A percentile compares a stretch with the other conserved stretches of the same genome.
These are phyloP conservation scores for Fusarium staphyleae DNA, from an alignment of 2,329 filamentous ascomycete species.

Conservation along the genomic window DNA sequence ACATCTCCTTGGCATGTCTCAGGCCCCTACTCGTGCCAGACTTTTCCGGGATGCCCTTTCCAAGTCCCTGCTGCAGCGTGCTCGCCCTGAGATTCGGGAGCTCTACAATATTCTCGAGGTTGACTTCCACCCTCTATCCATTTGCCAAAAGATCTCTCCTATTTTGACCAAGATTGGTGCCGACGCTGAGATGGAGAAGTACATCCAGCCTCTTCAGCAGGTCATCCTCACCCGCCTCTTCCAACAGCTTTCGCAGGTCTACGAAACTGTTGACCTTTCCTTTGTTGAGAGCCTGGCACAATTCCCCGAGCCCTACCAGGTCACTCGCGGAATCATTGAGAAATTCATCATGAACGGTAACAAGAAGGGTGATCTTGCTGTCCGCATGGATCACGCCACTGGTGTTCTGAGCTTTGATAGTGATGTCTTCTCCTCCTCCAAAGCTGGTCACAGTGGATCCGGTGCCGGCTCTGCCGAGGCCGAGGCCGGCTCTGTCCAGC, in stretches of 20 bases:
- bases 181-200: constrained; percentile 96
- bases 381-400: constrained; percentile 94
- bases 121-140: constrained; percentile 97
- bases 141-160: constrained; percentile 98
- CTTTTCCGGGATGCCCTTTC: constrained; percentile 96
- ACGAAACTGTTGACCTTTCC: constrained; percentile 93
- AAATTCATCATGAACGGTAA: constrained; percentile 99
- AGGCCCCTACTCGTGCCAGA: constrained; percentile 84
- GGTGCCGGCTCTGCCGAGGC: constrained; percentile 85
- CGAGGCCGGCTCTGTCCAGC: constrained; percentile 85
- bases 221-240: constrained; percentile 98
- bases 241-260: constrained; percentile 98
- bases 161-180: constrained; percentile 92
- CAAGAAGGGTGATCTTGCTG: constrained; percentile 98
- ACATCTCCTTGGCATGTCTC: constrained; percentile 91
- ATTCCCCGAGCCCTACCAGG: constrained; percentile 96
- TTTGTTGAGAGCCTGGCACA: constrained; percentile 94
- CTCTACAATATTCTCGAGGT: constrained; percentile 99
- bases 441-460: constrained; percentile 86
- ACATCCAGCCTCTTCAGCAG: constrained; percentile 93
- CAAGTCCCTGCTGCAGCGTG: constrained; percentile 93
- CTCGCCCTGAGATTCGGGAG: constrained; percentile 91
- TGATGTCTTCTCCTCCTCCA: constrained; percentile 96
- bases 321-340: constrained; percentile 88
- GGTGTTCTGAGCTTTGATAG: constrained; percentile 97